These are phyloP conservation scores for Gnaphalium uliginosum DNA, from an alignment of 129 eudicot genomes.

Conservation along the genomic window DNA sequence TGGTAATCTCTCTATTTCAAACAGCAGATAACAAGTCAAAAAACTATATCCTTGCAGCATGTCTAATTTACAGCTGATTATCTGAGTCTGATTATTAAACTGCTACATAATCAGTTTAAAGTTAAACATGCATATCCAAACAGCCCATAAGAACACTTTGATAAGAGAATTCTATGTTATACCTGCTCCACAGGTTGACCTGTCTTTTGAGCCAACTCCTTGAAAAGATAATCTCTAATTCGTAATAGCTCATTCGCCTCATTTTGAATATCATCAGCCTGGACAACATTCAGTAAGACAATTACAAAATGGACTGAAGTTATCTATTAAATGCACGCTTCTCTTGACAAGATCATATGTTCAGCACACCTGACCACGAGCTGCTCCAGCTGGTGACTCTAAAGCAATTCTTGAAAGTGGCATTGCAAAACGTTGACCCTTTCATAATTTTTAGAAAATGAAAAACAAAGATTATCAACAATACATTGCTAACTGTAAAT, in stretches of 20 bases:
- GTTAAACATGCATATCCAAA: neutral
- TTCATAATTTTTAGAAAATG: slow-evolving; percentile 3
- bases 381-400: slow-evolving; percentile 81
- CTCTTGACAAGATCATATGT: slow-evolving; percentile 15
- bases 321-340: neutral
- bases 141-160: neutral
- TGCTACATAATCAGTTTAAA: neutral
- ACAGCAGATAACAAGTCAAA: neutral
- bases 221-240: slow-evolving; percentile 79
- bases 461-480: neutral
- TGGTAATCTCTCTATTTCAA: neutral
- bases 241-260: slow-evolving; percentile 78
- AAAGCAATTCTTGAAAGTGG: slow-evolving; percentile 66
- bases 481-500: neutral
- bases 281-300: slow-evolving; percentile 18
- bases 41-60: neutral
- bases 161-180: slow-evolving; percentile 3
- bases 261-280: slow-evolving; percentile 84
- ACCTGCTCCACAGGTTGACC: slow-evolving; percentile 86
- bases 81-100: neutral
- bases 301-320: neutral
- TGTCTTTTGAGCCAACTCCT: slow-evolving; percentile 70
- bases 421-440: slow-evolving; percentile 75
- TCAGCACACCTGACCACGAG: slow-evolving; percentile 76
- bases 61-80: neutral